Evolutionary conservation across 805 yeast species (phyloP).

Genomic region (Kuraishia molischiana): DNA sequence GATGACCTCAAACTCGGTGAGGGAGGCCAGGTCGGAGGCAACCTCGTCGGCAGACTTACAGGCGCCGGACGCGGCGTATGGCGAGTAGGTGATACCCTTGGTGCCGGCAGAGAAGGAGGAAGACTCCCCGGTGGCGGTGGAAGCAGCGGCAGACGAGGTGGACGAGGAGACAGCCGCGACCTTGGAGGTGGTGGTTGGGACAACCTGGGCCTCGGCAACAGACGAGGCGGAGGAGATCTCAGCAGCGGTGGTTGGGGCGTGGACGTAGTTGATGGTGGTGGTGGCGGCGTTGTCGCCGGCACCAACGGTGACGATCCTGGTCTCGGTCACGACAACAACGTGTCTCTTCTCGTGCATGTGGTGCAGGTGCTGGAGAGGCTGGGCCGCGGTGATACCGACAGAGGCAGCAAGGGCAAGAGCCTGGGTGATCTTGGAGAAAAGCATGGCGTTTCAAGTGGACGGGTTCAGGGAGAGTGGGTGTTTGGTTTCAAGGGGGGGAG

Average conservation of each 20-base stretch:
- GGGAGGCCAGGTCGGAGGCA: conserved; percentile 43
- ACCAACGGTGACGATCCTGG: conserved; percentile 38
- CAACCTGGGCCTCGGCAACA: conserved; percentile 17
- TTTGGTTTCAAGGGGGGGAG: neutral
- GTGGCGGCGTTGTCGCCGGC: conserved; percentile 20
- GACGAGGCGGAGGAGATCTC: conserved; percentile 10
- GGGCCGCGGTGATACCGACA: conserved; percentile 42
- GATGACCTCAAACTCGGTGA: conserved; percentile 46
- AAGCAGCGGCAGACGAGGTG: conserved; percentile 18
- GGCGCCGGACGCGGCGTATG: conserved; percentile 57
- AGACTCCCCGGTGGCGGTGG: conserved; percentile 22
- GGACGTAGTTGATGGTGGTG: conserved; percentile 19
- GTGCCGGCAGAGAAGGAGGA: conserved; percentile 30
- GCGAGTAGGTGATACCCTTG: conserved; percentile 76
- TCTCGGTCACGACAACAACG: conserved; percentile 36
- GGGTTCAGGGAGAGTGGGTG: neutral
- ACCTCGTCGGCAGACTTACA: conserved; percentile 60
- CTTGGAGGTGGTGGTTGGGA: conserved; percentile 16
- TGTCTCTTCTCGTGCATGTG: conserved; percentile 48
- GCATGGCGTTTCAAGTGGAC: conserved; percentile 8
- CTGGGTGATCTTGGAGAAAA: conserved; percentile 26
- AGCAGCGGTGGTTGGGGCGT: conserved; percentile 18
- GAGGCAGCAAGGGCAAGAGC: conserved; percentile 36
- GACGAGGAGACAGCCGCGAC: conserved; percentile 9
- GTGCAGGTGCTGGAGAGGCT: conserved; percentile 54